Base-by-base conservation (phyloP, 306 rosid genomes). In the Hippophae gyantsensis region DNA sequence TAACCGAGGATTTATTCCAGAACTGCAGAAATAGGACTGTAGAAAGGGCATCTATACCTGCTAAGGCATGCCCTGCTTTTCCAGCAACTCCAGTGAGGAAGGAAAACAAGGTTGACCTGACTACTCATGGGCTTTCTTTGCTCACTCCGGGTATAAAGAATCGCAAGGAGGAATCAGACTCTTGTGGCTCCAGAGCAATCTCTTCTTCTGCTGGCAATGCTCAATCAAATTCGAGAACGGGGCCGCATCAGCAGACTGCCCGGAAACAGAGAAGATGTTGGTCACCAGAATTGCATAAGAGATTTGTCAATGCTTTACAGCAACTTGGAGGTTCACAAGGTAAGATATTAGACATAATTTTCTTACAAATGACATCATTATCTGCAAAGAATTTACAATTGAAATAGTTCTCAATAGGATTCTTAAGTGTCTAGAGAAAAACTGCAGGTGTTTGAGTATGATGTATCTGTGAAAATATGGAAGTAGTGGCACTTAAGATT, bases 21-120 rank as follows among this genome's bases (percentile, higher is more conserved):
- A 53, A 81, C 38, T 60, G 77, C 74, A 77, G 80, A 52, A 64
- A 68, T 57, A 70, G 70, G 65, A 79, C 58, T 64, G 86, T 73
- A 6, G 84, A 76, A 13, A 74, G 70, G 56, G 82, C 71, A 11
- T 78, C 81, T 60, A 58, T 73, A 73, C 93, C 86, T 52, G 83
- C 85, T 14, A 75, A 89, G 38, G 56, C 79, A 7, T 78, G 72
- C 67, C 6, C 87, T 74, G 68, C 82, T 50, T 77, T 71, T 32
- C 70, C 71, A 8, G 68, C 64, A 57, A 32, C 38, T 32, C 38
- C 38, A 32, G 64, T 64, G 56, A 72, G 74, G 12, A 82, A 81
- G 76, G 84, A 85, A 65, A 89, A 88, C 60, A 85, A 78, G 74
- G 84, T 79, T 43, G 98, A 82, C 3, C 61, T 69, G 77, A 75